Base-by-base conservation (phyloP, 2,329 filamentous ascomycete species). In the Penicillium sp. region DNA sequence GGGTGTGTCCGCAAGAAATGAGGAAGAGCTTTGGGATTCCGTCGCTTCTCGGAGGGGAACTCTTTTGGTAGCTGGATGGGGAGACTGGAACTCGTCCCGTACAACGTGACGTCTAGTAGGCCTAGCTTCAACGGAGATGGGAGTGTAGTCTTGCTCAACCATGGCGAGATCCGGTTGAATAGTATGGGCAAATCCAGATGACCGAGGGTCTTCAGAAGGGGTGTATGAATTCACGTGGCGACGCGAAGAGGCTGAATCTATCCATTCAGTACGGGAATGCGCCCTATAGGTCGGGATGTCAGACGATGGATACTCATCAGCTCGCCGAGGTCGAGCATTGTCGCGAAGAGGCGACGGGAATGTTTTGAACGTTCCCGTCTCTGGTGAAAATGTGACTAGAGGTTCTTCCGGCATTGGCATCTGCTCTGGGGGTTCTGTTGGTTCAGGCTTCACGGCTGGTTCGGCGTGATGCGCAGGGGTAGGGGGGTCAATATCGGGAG, bases 321-420 rank as follows among this genome's bases (percentile, higher is more conserved):
- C 51, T 29, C 48, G 47, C 8, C 39, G 47, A 28, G 55, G 56
- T 28, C 57, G 49, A 15, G 45, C 45, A 15, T 55, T 54, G 14
- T 62, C 58, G 25, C 60, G 55, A 20, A 57, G 39, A 7, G 67
- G 66, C 9, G 68, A 69, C 15, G 66, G 62, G 15, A 68, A 57
- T 6, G 63, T 58, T 20, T 58, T 61, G 39, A 71, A 72, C 4
- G 68, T 72, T n/a, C 68, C 68, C 2, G 66, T 71, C 36, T 57
- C 58, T 4, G 68, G 67, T 6, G 66, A 71, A 42, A 70, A 72
- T 1, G 62, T 61, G 16, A 72, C 60, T n/a, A 62, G 37, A 8
- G 60, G 59, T 35, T 71, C 65, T n/a, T 39, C 47, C 10, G 53
- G 53, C 34, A 53, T 48, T 16, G 39, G 43, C 45, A 54, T 56